Evolutionary conservation across 2,329 filamentous ascomycete genomes (phyloP).

Genomic region (Tolypocladium ovalisporum): DNA sequence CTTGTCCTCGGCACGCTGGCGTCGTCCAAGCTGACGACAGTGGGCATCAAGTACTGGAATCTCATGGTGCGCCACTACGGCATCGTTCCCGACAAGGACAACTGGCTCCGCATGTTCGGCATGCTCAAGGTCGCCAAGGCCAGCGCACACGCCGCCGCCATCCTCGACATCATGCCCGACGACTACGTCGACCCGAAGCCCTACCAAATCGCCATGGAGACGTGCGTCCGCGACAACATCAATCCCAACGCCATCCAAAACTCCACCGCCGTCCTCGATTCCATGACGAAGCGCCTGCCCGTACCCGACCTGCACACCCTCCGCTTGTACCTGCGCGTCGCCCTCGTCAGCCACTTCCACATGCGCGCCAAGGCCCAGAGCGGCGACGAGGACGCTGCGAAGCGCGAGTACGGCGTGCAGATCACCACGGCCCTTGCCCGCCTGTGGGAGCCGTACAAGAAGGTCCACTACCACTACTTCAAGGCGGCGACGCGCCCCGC

Average conservation of each 20-base stretch:
- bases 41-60: slow-evolving; percentile 72
- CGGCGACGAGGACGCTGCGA: slow-evolving; percentile 21
- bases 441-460: slow-evolving; percentile 38
- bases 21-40: slow-evolving; percentile 45
- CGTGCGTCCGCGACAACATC: slow-evolving; percentile 65
- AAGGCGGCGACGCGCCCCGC: slow-evolving; percentile 11
- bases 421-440: slow-evolving; percentile 37
- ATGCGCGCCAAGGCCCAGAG: slow-evolving; percentile 20
- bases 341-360: slow-evolving; percentile 34
- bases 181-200: slow-evolving; percentile 35
- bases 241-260: slow-evolving; percentile 59
- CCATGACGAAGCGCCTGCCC: slow-evolving; percentile 38
- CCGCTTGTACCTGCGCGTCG: slow-evolving; percentile 44
- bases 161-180: slow-evolving; percentile 45
- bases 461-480: slow-evolving; percentile 25
- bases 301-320: slow-evolving; percentile 40
- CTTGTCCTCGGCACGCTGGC: slow-evolving; percentile 56
- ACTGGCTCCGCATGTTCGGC: slow-evolving; percentile 58
- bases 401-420: slow-evolving; percentile 36
- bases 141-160: slow-evolving; percentile 47
- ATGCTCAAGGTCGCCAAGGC: slow-evolving; percentile 55
- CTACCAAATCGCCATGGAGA: slow-evolving; percentile 62
- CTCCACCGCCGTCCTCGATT: slow-evolving; percentile 52
- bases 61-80: slow-evolving; percentile 49
- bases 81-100: slow-evolving; percentile 62